A percentile compares a stretch with the other conserved stretches of the same genome.
These are phyloP conservation scores for Amanita fuliginea DNA, from an alignment of 768 basidiomycete genomes.

Conservation along the genomic window DNA sequence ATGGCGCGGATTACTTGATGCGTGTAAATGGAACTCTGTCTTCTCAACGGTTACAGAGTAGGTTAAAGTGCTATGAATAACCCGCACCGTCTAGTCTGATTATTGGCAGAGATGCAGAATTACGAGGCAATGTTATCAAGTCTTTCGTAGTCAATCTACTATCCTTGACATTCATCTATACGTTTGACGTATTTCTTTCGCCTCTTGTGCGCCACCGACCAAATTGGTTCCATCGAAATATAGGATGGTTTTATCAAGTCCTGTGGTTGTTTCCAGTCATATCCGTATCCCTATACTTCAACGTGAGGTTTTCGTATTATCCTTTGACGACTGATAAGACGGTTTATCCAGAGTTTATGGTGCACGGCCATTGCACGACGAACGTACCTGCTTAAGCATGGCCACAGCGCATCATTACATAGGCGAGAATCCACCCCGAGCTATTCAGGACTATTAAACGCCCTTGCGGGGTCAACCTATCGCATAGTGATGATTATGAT, in stretches of 20 bases:
- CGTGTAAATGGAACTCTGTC: slow-evolving; percentile 64
- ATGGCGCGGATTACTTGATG: slow-evolving; percentile 51
- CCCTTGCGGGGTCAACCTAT: slow-evolving; percentile 73
- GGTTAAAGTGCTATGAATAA: slow-evolving; percentile 5
- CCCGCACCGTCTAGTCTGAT: slow-evolving; percentile 1
- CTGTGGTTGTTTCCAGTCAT: slow-evolving; percentile 77
- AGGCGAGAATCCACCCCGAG: slow-evolving; percentile 31
- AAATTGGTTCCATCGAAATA: slow-evolving; percentile 59
- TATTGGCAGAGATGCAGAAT: slow-evolving; percentile 54
- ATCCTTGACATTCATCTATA: slow-evolving; percentile 62
- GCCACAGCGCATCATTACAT: slow-evolving; percentile 40
- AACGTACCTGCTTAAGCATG: slow-evolving; percentile 61
- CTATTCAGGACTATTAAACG: slow-evolving; percentile 61
- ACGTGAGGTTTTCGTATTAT: slow-evolving; percentile 37
- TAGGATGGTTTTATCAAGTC: slow-evolving; percentile 66
- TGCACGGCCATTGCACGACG: slow-evolving; percentile 67
- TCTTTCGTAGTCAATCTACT: slow-evolving; percentile 63
- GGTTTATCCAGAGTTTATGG: slow-evolving; percentile 52
- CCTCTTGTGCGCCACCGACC: slow-evolving; percentile 54
- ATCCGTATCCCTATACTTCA: slow-evolving; percentile 68
- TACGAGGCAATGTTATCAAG: slow-evolving; percentile 66
- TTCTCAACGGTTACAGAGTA: slow-evolving; percentile 49
- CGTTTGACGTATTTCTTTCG: slow-evolving; percentile 62
- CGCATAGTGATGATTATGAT: slow-evolving; percentile 74
- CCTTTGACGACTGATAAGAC: not conserved